Conservation (phyloP, 2,329 filamentous ascomycete species). For the Grosmannia penicillata region DNA sequence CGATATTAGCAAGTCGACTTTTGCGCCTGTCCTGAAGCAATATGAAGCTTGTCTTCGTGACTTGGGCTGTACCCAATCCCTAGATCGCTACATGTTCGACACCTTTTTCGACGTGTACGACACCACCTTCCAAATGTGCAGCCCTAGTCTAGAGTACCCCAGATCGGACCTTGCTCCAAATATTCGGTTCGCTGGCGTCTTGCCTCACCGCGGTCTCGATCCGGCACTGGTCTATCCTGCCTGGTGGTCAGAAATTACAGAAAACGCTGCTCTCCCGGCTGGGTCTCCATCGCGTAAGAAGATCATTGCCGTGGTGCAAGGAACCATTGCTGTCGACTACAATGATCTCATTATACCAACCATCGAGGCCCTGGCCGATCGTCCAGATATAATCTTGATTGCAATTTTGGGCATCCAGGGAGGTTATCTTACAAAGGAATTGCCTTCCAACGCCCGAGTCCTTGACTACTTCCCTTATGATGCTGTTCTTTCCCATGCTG, state of each 20-base stretch:
- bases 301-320: slow-evolving; percentile 31
- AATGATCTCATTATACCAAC: slow-evolving; percentile 29
- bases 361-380: slow-evolving; percentile 23
- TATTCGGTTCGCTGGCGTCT: slow-evolving; percentile 27
- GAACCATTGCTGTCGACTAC: slow-evolving; percentile 25
- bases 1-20: neutral
- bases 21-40: neutral
- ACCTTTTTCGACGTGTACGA: slow-evolving; percentile 14
- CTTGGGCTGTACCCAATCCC: neutral
- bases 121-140: slow-evolving; percentile 21
- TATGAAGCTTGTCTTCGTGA: neutral
- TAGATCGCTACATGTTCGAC: too few species aligned
- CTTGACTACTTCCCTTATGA: slow-evolving; percentile 35
- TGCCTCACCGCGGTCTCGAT: slow-evolving; percentile 19
- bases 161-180: slow-evolving; percentile 20
- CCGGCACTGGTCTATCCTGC: slow-evolving; percentile 18
- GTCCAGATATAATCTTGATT: slow-evolving; percentile 23
- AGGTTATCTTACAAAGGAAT: neutral
- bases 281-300: slow-evolving; percentile 17
- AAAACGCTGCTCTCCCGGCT: neutral
- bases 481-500: slow-evolving; percentile 25
- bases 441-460: slow-evolving; percentile 22
- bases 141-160: slow-evolving; percentile 23
- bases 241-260: slow-evolving; percentile 29
- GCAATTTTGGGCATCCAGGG: slow-evolving; percentile 9